phyloP scores from a whole-genome alignment of 2,329 filamentous ascomycete genomes.

The Talaromyces islandicus region DNA sequence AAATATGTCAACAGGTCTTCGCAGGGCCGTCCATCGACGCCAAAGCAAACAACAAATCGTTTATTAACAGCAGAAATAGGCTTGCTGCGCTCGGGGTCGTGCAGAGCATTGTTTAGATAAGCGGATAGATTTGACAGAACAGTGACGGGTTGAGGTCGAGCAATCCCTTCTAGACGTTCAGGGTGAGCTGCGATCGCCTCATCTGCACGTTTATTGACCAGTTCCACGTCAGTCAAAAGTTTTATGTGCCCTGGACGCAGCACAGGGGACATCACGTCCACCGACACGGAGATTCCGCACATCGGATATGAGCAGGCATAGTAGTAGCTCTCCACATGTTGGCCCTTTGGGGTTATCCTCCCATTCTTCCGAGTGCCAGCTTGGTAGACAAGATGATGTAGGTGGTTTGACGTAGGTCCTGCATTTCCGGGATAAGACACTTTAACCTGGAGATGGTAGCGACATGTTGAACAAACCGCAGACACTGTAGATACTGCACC shows the following conservation, averaged over 20 bases:
- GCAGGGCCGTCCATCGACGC: slow-evolving; percentile 49
- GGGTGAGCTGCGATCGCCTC: slow-evolving; percentile 47
- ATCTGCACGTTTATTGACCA: slow-evolving; percentile 50
- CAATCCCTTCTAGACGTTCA: slow-evolving; percentile 48
- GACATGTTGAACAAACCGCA: slow-evolving; percentile 56
- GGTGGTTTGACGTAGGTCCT: slow-evolving; percentile 38
- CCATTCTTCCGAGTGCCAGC: slow-evolving; percentile 27
- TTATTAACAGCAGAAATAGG: slow-evolving; percentile 57
- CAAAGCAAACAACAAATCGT: slow-evolving; percentile 59
- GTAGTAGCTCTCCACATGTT: slow-evolving; percentile 38
- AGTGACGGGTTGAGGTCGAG: slow-evolving; percentile 47
- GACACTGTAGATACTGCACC: slow-evolving; percentile 52
- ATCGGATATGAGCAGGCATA: slow-evolving; percentile 56
- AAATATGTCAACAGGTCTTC: slow-evolving; percentile 51
- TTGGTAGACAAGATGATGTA: slow-evolving; percentile 56
- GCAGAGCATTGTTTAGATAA: slow-evolving; percentile 56
- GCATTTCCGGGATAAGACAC: slow-evolving; percentile 46
- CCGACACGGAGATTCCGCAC: slow-evolving; percentile 50
- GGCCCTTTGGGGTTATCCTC: slow-evolving; percentile 22
- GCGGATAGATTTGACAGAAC: slow-evolving; percentile 52
- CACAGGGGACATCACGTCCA: slow-evolving; percentile 49
- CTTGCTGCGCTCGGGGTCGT: slow-evolving; percentile 44
- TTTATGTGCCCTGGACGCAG: slow-evolving; percentile 44
- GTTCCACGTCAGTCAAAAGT: slow-evolving; percentile 49
- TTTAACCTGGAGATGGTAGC: slow-evolving; percentile 55